Base-by-base conservation (phyloP, 148 eudicot species). In the Agrostemma githago region DNA sequence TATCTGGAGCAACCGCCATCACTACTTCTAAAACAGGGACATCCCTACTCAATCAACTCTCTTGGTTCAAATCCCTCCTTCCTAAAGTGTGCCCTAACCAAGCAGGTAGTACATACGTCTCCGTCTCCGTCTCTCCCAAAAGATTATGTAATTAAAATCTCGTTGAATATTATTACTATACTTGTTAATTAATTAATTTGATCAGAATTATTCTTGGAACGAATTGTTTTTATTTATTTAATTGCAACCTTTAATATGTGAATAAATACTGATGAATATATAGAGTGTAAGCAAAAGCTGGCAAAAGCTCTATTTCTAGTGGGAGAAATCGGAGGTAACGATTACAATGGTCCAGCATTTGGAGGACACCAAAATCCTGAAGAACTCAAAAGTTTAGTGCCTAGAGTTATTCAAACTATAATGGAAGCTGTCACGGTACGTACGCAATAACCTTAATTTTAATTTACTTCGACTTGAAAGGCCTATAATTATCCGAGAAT, bases 301-400 rank as follows among this genome's bases (percentile, higher is more conserved):
- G 42, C 34, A 56, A 79, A 75, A n/a, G 73, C 82, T 12, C 66
- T 79, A 0, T 38, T 79, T 8, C 26, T 79, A 38, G 66, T 75
- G 78, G 82, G 82, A 44, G 82, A 79, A 75, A 79, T 79, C 2
- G 82, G 82, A 75, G 78, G 82, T 15, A 73, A 74, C 21, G 81
- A 81, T 63, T 73, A 41, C 58, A 77, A 77, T 41, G 69, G 43
- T 57, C 60, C 51, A 17, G 62, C 71, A 8, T 16, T 6, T 26
- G 37, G 54, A 59, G 41, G 65, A 34, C 8, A 40, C 43, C 42
- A 42, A 43, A 41, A 39, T 5, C 62, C 71, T 4, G 4, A 6
- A 16, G 65, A 68, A 6, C 58, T 68, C 17, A 2, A 19, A 8
- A 12, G 12, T 34, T 38, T 76, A 6, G 34, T 41, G 8, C 78